Conservation (phyloP, 306 rosid genomes). For the Citrullus mucosospermus region DNA sequence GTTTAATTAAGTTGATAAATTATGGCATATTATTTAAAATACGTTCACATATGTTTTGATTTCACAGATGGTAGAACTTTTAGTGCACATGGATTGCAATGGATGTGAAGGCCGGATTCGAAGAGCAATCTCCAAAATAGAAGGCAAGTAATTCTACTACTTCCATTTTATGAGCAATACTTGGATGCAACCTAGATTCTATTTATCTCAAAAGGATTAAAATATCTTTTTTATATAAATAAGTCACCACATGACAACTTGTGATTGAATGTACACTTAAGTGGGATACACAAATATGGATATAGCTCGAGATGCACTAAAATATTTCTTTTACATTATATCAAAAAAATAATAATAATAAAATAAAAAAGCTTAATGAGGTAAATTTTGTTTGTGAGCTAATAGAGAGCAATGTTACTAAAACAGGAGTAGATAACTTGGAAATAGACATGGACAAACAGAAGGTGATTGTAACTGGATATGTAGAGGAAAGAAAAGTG, state of each 20-base stretch:
- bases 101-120: slow-evolving; percentile 63
- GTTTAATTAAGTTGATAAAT: neutral
- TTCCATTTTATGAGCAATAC: too few relatives aligned
- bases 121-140: slow-evolving; percentile 51
- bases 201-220: too few relatives aligned
- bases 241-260: too few relatives aligned
- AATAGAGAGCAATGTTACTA: neutral
- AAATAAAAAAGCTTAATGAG: neutral
- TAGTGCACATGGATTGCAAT: slow-evolving; percentile 85
- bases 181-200: too few relatives aligned
- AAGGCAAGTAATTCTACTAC: slow-evolving; percentile 19
- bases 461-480: slow-evolving; percentile 57
- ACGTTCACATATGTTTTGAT: too few relatives aligned
- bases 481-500: slow-evolving; percentile 45
- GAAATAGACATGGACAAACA: slow-evolving; percentile 69
- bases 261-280: too few relatives aligned
- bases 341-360: too few relatives aligned
- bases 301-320: too few relatives aligned
- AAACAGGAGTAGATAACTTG: slow-evolving; percentile 54
- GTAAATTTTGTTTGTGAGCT: neutral
- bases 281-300: too few relatives aligned
- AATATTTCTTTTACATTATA: too few relatives aligned
- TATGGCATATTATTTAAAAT: neutral
- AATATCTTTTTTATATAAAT: too few relatives aligned
- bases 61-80: slow-evolving; percentile 54